Evolutionary conservation across 2,329 filamentous ascomycete genomes (phyloP), one percentile per base, ranked within the genome.

Genomic region (Celoporthe dispersa): DNA sequence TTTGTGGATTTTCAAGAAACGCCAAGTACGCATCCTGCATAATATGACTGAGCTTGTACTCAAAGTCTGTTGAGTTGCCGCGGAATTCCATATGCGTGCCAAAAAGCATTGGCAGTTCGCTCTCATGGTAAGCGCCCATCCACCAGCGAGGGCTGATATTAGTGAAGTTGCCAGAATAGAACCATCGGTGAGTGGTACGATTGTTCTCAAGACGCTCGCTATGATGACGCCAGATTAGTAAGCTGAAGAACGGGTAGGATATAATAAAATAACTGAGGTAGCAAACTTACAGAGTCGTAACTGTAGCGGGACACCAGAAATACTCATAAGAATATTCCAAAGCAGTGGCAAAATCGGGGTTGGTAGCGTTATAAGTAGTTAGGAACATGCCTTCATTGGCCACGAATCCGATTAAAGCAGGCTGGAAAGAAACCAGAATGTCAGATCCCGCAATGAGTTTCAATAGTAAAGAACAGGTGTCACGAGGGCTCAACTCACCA

Each of bases 21-120:
- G 71, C 67, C 11, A 72, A 37, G 72, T 73, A 76, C 5, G 70
- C 64, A n/a, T 75, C 71, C 62, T 77, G 73, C 60, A 76, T 73
- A 3, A 68, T 72, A n/a, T 66, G 16, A 53, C 73, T 74, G 4
- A 71, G 72, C 14, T 41, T 65, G 5, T 61, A 35, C 70, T 75
- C 72, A 1, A 74, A 63, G 35, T 33, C 62, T 0, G 72, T 74
- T 9, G 73, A 73, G 14, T 64, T 61, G 1, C 73, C 74, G n/a
- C 75, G 63, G 53, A 68, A 73, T 9, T 72, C 28, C 55, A 76
- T 72, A 55, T 76, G 73, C 2, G 79, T 80, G 6, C 78, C 78
- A 61, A 80, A 80, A 1, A 80, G 66, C 64, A 79, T 64, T 16
- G 79, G 79, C 53, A 79, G 72, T 71, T 80, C 78, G n/a, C 77